Base-by-base conservation (phyloP, 164 flowering plant genomes). In the Stephania yunnanensis region DNA sequence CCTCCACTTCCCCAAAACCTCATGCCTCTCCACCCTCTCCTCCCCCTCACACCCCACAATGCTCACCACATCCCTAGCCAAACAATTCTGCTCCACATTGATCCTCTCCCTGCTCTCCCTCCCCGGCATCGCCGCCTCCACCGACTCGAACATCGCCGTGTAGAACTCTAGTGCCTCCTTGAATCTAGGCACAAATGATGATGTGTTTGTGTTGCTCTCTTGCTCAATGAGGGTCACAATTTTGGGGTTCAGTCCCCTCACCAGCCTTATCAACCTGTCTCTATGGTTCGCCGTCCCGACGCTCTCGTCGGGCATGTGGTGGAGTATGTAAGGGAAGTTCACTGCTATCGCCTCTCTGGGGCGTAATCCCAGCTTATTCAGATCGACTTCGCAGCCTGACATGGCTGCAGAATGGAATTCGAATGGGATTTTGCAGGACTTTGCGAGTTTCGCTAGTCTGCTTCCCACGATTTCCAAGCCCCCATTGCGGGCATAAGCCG, bases 141-240 rank as follows among this genome's bases (percentile, higher is more conserved):
- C 84, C 0, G 97, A 93, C 58, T 93, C 97, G 69, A 93, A 93
- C 46, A 93, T 81, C 12, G 95, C 89, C 3, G 73, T 55, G 73
- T 89, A 91, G 68, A 89, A 87, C 70, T 83, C 77, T 45, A 93
- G 66, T 6, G 93, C 81, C 82, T 93, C 91, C 5, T 85, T 45
- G 65, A 91, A 93, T n/a, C 97, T 86, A 5, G 81, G 77, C n/a
- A 86, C 71, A 78, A 93, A 91, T 0, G 91, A 84, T 10, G 91
- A 82, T n/a, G 92, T 89, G 73, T 93, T 93, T 11, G 89, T 87
- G 76, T 89, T 87, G 10, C 83, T 87, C 79, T 93, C 97, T 78
- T 89, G 92, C 87, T 93, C 97, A 48, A 90, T 87, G 20, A 92
- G 86, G 9, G 95, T 90, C 55, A 92, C 95, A 15, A 91, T 91